Base-by-base conservation (phyloP, 805 yeast genomes). In the Pichia exigua region DNA sequence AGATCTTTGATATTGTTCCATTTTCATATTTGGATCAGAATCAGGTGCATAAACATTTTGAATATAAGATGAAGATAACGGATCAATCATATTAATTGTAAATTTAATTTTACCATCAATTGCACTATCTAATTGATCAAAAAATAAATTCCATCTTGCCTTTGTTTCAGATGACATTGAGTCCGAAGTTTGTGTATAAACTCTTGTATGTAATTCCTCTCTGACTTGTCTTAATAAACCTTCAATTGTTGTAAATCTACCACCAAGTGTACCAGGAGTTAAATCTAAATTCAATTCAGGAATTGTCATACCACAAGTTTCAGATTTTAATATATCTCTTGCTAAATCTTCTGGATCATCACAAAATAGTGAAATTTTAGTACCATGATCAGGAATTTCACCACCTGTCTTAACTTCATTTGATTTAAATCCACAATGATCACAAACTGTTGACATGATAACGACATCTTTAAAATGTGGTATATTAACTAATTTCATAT, bases 1-100 rank as follows among this genome's bases (percentile, higher is more conserved):
- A 2, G 96, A 83, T 74, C 99, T 86, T 59, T 89, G 96, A 60
- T 81, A 88, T 52, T 94, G 97, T 70, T 86, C 96, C 54, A 87
- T 79, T 42, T 67, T 75, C 98, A 94, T 94, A 66, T 92, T 88
- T 58, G 99, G 99, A 71, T 94, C 99, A 42, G 80, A 79, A 70
- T 94, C 99, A 27, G 99, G 99, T 38, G 99, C 99, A 65, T 91
- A 94, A n/a, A 92, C 94, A 65, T 94, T 94, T 71, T 94, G 99
- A 56, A 94, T 86, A 64, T 94, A 94, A 0, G 97, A 89, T 5
- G 95, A 85, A 20, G 97, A 96, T 61, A 94, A 72, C 8, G 99
- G 99, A 69, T 94, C 99, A 57, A 83, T 90, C 95, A 94, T 86
- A 42, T 79, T 66, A 38, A 94, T 77, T 1, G 97, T 92, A 71